A percentile compares a stretch with the other conserved stretches of the same genome.
phyloP scores from a whole-genome alignment of 2,329 filamentous ascomycete genomes.

The Curvularia lunata region DNA sequence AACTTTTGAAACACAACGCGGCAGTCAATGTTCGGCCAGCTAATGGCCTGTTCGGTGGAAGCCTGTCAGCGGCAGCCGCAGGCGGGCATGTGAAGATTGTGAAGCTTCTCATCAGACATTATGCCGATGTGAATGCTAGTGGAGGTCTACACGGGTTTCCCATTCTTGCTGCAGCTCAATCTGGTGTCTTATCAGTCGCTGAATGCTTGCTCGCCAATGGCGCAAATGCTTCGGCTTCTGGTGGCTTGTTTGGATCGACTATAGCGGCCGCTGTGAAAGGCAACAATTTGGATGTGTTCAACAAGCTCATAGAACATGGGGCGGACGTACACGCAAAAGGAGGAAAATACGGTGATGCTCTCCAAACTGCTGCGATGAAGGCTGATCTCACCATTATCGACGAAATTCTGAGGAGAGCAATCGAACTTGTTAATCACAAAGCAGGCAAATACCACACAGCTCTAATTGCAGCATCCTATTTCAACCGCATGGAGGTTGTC shows the following conservation, averaged over 20 bases:
- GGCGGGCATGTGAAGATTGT: constrained; percentile 15
- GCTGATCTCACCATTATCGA: constrained; percentile 25
- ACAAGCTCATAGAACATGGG: constrained; percentile 30
- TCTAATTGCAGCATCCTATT: constrained; percentile 33
- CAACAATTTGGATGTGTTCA: constrained; percentile 23
- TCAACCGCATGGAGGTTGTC: constrained; percentile 25
- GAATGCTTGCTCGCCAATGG: constrained; percentile 22
- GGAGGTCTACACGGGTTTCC: constrained; percentile 26
- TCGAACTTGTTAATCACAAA: constrained; percentile 25
- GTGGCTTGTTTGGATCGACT: constrained; percentile 18
- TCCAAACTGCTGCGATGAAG: constrained; percentile 25
- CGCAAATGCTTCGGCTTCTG: constrained; percentile 17
- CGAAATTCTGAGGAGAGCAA: constrained; percentile 19
- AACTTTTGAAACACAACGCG: constrained; percentile 25
- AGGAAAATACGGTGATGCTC: constrained; percentile 28
- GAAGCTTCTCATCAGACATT: constrained; percentile 20
- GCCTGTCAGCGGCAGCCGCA: constrained; percentile 21
- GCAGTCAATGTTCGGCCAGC: constrained; percentile 23
- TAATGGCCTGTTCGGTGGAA: constrained; percentile 25
- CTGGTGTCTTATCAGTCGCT: constrained; percentile 14
- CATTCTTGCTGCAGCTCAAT: constrained; percentile 27
- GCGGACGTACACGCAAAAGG: constrained; percentile 28
- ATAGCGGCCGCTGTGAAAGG: constrained; percentile 27
- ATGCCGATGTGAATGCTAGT: constrained; percentile 27
- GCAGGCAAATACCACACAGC: constrained; percentile 30